phyloP scores from a whole-genome alignment of 208 protist species.

The Novymonas esmeraldas region DNA sequence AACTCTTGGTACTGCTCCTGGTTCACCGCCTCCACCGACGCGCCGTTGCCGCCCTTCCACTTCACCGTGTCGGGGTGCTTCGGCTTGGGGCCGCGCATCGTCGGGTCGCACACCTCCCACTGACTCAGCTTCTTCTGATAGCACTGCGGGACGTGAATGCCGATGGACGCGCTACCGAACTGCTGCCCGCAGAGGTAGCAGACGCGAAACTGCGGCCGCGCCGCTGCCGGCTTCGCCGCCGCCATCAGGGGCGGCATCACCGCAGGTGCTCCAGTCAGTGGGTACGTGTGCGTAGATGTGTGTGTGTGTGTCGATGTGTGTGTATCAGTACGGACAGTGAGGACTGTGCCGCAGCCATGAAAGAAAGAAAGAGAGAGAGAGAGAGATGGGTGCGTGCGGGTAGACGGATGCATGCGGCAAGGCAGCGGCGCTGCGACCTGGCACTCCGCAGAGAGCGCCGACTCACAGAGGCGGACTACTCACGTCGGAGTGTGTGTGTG shows the following conservation, averaged over 20 bases:
- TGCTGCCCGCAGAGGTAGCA: constrained; percentile 92
- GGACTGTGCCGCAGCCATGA: neutral
- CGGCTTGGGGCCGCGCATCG: constrained; percentile 67
- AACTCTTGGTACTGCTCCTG: constrained; percentile 84
- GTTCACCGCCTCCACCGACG: constrained; percentile 55
- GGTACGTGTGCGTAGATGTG: too few relatives aligned
- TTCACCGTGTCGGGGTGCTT: constrained; percentile 81
- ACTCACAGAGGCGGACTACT: too few relatives aligned
- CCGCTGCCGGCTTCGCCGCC: neutral
- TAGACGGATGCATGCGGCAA: too few relatives aligned
- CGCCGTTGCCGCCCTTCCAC: constrained; percentile 50
- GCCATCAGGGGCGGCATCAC: constrained; percentile 2
- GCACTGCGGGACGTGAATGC: constrained; percentile 92
- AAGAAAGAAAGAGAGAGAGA: neutral
- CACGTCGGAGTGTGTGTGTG: too few relatives aligned
- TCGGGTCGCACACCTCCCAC: constrained; percentile 71
- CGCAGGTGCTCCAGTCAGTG: too few relatives aligned
- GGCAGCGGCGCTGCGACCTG: too few relatives aligned
- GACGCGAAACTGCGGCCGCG: constrained; percentile 63
- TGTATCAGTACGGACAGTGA: too few relatives aligned
- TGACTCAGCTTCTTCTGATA: constrained; percentile 84
- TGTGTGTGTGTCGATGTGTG: constrained; percentile 8
- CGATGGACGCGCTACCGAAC: constrained; percentile 88
- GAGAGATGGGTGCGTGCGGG: neutral
- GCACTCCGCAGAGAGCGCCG: too few relatives aligned